Base-by-base conservation (phyloP, 2,329 filamentous ascomycete genomes). In the Trichoderma koningii region DNA sequence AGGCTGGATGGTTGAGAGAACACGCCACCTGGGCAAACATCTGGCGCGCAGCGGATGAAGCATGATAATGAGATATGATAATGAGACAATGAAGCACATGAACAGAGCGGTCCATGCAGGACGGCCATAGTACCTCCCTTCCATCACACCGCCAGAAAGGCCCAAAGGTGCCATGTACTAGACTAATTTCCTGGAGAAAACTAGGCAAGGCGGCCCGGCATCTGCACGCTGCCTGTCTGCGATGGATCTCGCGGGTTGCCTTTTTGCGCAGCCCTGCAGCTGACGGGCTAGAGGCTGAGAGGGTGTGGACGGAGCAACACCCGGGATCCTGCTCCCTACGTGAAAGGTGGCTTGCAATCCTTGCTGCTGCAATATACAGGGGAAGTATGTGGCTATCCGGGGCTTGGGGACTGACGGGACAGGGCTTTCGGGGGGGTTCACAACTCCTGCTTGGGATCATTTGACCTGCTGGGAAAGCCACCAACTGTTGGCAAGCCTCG, bases 21-120 rank as follows among this genome's bases (percentile, higher is more conserved):
- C 48, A 53, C 47, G 59, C 42, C 59, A 45, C 47, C 53, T 52
- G 47, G 26, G 52, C n/a, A 19, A 62, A 42, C 48, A 62, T 51
- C 23, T 28, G 26, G 34, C 47, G 12, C 23, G 30, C 30, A 41
- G 48, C 59, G 41, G 21, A 34, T 10, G 23, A 45, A 14, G 15
- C 26, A 62, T 53, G 59, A 52, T 62, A 53, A 62, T 62, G 57
- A 61, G 17, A 42, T 52, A 61, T 61, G 57, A 61, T 61, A 61
- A 61, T 61, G 59, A 62, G 59, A 62, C 23, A 53, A 53, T 44
- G 59, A 62, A 21, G 42, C 34, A 23, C 21, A 42, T 60, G 34
- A 38, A 38, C 34, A 38, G 56, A 14, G 30, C 19, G 7, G 45
- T 48, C 50, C 53, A 26, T 19, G 17, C 15, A 42, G 17, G 21